Evolutionary conservation across 305 asterid species (phyloP).

Genomic region (Caryopteris hybrid): DNA sequence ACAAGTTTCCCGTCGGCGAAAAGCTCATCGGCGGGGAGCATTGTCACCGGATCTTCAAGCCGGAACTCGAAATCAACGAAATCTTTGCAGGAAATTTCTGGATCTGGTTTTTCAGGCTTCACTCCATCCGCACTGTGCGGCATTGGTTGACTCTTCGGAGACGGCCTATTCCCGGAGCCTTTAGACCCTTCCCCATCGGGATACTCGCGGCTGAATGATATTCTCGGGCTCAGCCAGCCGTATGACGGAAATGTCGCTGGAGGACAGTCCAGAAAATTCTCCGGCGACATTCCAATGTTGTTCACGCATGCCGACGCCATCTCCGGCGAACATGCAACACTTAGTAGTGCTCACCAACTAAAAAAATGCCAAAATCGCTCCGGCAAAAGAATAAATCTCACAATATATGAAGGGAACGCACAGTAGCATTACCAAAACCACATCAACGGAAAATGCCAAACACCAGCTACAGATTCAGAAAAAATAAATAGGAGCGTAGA

Average conservation of each 20-base stretch:
- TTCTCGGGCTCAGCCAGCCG: constrained; percentile 74
- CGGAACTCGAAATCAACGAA: constrained; percentile 83
- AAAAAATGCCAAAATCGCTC: neutral
- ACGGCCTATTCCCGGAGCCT: constrained; percentile 21
- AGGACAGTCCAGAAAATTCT: constrained; percentile 60
- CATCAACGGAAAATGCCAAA: constrained; percentile 8
- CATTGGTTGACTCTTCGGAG: constrained; percentile 14
- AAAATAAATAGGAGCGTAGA: constrained; percentile 5
- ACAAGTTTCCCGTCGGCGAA: constrained; percentile 84
- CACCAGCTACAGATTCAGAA: neutral
- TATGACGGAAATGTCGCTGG: constrained; percentile 56
- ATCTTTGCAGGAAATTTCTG: constrained; percentile 39
- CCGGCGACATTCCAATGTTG: constrained; percentile 72
- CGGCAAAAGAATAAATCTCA: neutral
- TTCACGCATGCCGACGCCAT: constrained; percentile 98
- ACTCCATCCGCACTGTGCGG: constrained; percentile 15
- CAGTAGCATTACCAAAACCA: neutral
- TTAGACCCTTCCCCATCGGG: constrained; percentile 38
- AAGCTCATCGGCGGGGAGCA: constrained; percentile 93
- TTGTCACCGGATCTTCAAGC: constrained; percentile 66
- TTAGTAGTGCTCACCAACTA: neutral
- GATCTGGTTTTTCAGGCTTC: constrained; percentile 47
- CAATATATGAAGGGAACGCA: neutral
- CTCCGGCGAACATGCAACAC: constrained; percentile 48
- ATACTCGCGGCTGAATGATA: constrained; percentile 55